Conservation (phyloP, 345 rosid genomes). For the Gossypium turneri region DNA sequence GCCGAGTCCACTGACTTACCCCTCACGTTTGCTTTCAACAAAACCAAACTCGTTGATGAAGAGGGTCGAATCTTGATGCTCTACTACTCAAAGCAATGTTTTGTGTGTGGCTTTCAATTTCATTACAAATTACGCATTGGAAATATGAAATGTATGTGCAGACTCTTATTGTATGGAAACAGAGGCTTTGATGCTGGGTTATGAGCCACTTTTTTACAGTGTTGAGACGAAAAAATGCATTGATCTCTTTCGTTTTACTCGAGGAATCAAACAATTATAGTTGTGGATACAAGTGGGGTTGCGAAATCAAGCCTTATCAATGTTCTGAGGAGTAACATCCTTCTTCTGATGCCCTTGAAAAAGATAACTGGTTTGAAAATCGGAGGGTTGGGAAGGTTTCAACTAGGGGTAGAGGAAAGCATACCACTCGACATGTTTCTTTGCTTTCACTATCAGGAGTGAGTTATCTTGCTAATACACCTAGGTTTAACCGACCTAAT, state of each 20-base stretch:
- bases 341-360: slow-evolving; percentile 29
- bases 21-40: slow-evolving; percentile 64
- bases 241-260: slow-evolving; percentile 47
- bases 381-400: slow-evolving; percentile 88
- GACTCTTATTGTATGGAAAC: slow-evolving; percentile 54
- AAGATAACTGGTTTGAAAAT: slow-evolving; percentile 60
- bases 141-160: slow-evolving; percentile 27
- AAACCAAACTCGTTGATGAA: slow-evolving; percentile 55
- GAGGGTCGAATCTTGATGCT: slow-evolving; percentile 36
- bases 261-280: slow-evolving; percentile 69
- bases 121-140: not conserved
- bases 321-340: slow-evolving; percentile 49
- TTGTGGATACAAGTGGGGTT: slow-evolving; percentile 92
- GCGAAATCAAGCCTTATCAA: slow-evolving; percentile 89
- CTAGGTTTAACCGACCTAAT: slow-evolving; percentile 90
- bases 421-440: slow-evolving; percentile 82
- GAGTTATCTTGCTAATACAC: slow-evolving; percentile 89
- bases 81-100: not conserved
- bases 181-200: slow-evolving; percentile 62
- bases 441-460: slow-evolving; percentile 69
- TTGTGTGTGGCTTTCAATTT: no score
- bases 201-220: slow-evolving; percentile 69
- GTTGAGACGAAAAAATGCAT: slow-evolving; percentile 59
- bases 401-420: slow-evolving; percentile 75
- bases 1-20: slow-evolving; percentile 81